Percentiles rank a stretch among this genome's conserved stretches.
Conservation (phyloP, 768 basidiomycete genomes). For the Stropharia rugosoannulata region DNA sequence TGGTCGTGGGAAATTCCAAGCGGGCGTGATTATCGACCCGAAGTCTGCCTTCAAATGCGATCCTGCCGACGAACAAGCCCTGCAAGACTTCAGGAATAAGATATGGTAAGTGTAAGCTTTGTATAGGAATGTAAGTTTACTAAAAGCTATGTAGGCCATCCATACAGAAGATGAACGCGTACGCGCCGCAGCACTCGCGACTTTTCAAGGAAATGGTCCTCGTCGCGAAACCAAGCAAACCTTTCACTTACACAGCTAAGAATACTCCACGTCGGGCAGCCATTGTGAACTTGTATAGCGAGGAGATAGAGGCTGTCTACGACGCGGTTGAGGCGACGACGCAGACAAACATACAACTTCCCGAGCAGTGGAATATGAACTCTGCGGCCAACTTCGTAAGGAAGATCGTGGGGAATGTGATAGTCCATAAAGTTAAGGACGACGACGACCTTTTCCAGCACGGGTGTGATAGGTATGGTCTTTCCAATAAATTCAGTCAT, state of each 20-base stretch:
- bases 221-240: conserved; percentile 34
- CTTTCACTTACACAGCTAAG: conserved; percentile 44
- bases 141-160: conserved; percentile 30
- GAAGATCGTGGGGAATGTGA: conserved; percentile 1
- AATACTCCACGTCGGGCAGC: conserved; percentile 34
- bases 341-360: conserved; percentile 6
- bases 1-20: conserved; percentile 13
- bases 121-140: neutral
- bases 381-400: conserved; percentile 5
- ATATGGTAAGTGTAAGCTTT: conserved; percentile 19
- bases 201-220: conserved; percentile 51
- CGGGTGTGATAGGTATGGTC: conserved; percentile 3
- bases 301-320: conserved; percentile 33
- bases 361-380: conserved; percentile 2
- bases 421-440: conserved; percentile 2
- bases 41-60: conserved; percentile 18
- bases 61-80: conserved; percentile 16
- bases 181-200: conserved; percentile 42
- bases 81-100: conserved; percentile 20
- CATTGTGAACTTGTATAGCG: conserved; percentile 34
- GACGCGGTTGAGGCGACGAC: conserved; percentile 14
- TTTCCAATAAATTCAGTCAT: neutral
- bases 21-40: conserved; percentile 9
- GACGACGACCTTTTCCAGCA: conserved; percentile 10
- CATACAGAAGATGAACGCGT: conserved; percentile 37